Base-by-base conservation (phyloP, 768 basidiomycete genomes). In the Plicaturopsis crispa region DNA sequence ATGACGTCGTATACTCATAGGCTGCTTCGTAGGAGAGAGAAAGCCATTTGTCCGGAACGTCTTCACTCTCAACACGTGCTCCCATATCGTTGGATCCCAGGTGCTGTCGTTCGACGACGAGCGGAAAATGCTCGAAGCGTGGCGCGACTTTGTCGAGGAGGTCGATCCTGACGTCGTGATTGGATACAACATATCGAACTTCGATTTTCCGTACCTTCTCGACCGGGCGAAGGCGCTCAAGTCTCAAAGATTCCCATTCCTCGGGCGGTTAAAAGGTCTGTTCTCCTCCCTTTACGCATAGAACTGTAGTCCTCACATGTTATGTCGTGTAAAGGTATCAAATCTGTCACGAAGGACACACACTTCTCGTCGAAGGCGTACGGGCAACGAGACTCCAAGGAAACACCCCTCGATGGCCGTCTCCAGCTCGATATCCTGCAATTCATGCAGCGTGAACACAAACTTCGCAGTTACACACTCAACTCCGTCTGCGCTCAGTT, bases 301-400 rank as follows among this genome's bases (percentile, higher is more conserved):
- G 8, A 13, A 31, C 24, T 47, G 39, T 46, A 45, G 41, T 32
- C 20, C 22, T 43, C 16, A n/a, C 10, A 35, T 24, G 13, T 36
- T 13, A 48, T 21, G 18, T 8, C 30, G n/a, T 39, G 22, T 17
- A 30, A 47, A 97, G 94, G 74, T 41, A 50, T 72, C 38, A 83
- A 74, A 59, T 78, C 90, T 0, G 81, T 85, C 55, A 73, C 78
- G 35, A 97, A 94, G 59, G 87, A 84, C 38, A 90, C 96, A 0
- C 96, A 99, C 56, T 99, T 99, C 62, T 96, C 92, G 5, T 97
- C 93, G 0, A 96, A 91, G 54, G 96, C 96, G 1, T 98, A 92
- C 50, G 96, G 96, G 14, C 87, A 91, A 50, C 85, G 96, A 35
- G 92, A 96, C 58, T 96, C 92, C 0, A 98, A 98, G 56, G 90